Conservation (phyloP, 2,329 filamentous ascomycete genomes). For the Fusarium nelsonii region DNA sequence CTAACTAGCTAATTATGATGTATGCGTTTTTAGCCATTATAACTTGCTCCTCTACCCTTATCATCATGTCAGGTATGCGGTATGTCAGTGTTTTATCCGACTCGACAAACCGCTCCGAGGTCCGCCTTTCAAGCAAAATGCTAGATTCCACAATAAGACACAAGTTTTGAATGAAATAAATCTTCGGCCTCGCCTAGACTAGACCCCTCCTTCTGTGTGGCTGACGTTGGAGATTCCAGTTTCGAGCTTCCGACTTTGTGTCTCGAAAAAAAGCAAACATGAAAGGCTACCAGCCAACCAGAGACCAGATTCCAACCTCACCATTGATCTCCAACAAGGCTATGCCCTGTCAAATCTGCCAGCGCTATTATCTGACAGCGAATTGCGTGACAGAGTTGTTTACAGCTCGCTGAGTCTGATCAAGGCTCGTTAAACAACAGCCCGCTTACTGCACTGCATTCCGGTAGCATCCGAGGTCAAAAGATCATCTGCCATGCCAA, state of each 20-base stretch:
- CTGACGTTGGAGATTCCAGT: conserved; percentile 39
- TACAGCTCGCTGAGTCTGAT: conserved; percentile 3
- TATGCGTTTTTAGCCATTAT: conserved; percentile 4
- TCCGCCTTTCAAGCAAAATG: not conserved
- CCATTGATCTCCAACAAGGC: conserved; percentile 32
- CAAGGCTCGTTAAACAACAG: conserved; percentile 11
- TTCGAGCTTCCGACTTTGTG: conserved; percentile 36
- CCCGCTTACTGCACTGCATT: conserved; percentile 20
- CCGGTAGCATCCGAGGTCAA: conserved; percentile 30
- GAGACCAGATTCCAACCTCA: conserved; percentile 25
- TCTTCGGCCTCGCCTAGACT: conserved; percentile 34
- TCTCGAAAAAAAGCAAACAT: conserved; percentile 46
- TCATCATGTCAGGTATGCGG: conserved; percentile 13
- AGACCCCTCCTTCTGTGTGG: conserved; percentile 14
- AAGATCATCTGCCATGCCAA: conserved; percentile 1
- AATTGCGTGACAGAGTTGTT: conserved; percentile 28
- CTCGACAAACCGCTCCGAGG: conserved; percentile 6
- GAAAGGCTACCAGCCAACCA: conserved; percentile 36
- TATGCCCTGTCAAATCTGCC: conserved; percentile 38
- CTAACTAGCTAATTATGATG: conserved; percentile 14
- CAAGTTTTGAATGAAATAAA: conserved; percentile 4
- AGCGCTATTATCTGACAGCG: conserved; percentile 32
- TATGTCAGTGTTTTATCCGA: conserved; percentile 2
- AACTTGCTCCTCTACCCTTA: conserved; percentile 24
- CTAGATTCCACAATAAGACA: conserved; percentile 7